Evolutionary conservation across 2,329 filamentous ascomycete species (phyloP), one percentile per base, ranked within the genome.

Genomic region (Phoma sp.): DNA sequence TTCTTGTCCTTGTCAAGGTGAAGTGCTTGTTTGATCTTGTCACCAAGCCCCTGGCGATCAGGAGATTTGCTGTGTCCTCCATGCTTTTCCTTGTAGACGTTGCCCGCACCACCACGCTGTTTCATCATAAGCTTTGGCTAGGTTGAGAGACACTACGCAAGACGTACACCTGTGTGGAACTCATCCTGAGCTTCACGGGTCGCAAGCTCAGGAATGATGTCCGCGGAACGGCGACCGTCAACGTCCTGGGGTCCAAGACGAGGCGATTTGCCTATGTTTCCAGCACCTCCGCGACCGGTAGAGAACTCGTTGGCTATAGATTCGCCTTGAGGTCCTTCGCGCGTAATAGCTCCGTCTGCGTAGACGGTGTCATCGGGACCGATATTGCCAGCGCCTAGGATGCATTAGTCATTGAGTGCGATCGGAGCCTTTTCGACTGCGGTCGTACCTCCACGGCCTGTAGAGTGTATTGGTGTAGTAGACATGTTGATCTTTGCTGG

Each of bases 311-410:
- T 70, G 39, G 73, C 65, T 13, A 44, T 52, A 35, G 74, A 70
- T 41, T 76, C 71, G 62, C 77, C 77, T 53, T 72, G 65, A 27
- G 72, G 43, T 56, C 78, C 79, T 69, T 81, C 78, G 65, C 78
- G 79, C 36, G 78, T 69, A 55, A 81, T 80, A 61, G 70, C 73
- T 56, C 74, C 78, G 58, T 80, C 78, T 40, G 73, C 72, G 67
- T 81, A 81, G 74, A 77, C 66, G 25, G 75, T 79, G 27, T 68
- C 45, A 64, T 85, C 84, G 31, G 74, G 76, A 53, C 81, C 80
- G 58, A 86, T 85, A 70, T 86, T 86, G 59, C 83, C 84, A 58
- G 82, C 80, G 61, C 84, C 84, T 86, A 57, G 31, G 43, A 19
- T 24, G 32, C 6, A 24, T 53, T 36, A 43, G 43, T 68, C 44